phyloP scores from a whole-genome alignment of 345 rosid genomes.

The Orychophragmus violaceus region DNA sequence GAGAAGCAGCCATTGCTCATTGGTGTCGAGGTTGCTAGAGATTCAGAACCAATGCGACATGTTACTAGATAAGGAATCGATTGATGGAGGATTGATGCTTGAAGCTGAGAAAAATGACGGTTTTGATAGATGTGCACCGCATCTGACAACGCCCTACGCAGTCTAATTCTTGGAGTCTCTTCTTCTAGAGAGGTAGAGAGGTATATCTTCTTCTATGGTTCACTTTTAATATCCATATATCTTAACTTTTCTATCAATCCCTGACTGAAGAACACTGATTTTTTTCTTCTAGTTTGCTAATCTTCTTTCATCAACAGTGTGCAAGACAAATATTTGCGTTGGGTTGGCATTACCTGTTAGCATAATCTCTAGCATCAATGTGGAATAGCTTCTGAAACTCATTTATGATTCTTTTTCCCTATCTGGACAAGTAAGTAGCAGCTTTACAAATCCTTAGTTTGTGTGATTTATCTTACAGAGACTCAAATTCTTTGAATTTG shows the following conservation, averaged over 20 bases:
- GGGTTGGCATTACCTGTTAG: slow-evolving; percentile 63
- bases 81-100: too few species aligned
- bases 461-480: neutral
- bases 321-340: slow-evolving; percentile 93
- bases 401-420: slow-evolving; percentile 58
- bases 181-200: slow-evolving; percentile 98
- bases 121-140: slow-evolving; percentile 69
- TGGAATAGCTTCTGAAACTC: slow-evolving; percentile 67
- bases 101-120: too few species aligned
- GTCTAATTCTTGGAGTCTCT: slow-evolving; percentile 87
- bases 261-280: neutral
- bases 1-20: slow-evolving; percentile 60
- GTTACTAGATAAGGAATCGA: too few species aligned
- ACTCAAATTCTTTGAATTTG: slow-evolving; percentile 2
- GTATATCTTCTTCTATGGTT: slow-evolving; percentile 8
- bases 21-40: too few species aligned
- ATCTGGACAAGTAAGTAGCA: slow-evolving; percentile 72
- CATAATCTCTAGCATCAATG: slow-evolving; percentile 47
- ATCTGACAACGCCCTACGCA: slow-evolving; percentile 69
- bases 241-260: neutral
- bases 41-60: too few species aligned
- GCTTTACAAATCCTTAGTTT: neutral
- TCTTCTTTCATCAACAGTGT: slow-evolving; percentile 50
- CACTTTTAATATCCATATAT: neutral
- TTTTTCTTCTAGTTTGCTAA: neutral